Base-by-base conservation (phyloP, 176 grass and related monocot species). In the Urochloa ruziziensis region DNA sequence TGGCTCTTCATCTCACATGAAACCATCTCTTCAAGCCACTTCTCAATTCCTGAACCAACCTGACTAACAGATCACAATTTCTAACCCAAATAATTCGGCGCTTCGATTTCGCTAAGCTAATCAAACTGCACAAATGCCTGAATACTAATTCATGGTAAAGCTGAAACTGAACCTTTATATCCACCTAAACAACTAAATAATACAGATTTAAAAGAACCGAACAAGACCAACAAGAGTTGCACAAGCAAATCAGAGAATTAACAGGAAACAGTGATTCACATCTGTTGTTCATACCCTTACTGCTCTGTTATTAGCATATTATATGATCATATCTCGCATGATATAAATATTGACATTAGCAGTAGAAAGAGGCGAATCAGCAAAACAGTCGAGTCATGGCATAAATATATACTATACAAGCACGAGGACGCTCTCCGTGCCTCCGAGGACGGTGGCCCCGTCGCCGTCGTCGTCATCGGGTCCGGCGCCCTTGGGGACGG, bases 401-500 rank as follows among this genome's bases (percentile, higher is more conserved):
- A 77, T 33, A 67, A 40, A 62, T 70, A 79, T 70, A 79, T 83
- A 78, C 88, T 90, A 83, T 90, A 90, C 84, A 90, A 86, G 68
- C 49, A 90, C 17, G 47, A 86, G 88, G 74, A 90, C 74, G 67
- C 47, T 66, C 5, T 83, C 79, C n/a, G 76, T 8, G 48, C 56
- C 79, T 48, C 79, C 67, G 0, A 79, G 74, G 12, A 83, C 59
- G 21, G 30, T 7, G 14, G 57, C 36, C 1, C 35, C 79, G 23
- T 64, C 72, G 56, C 43, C 75, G 21, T 60, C 75, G 54, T 57
- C 74, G 16, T 83, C 88, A 40, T 83, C 84, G 7, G 79, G 84
- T 10, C 68, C 60, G 29, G 78, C 69, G 28, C 88, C 87, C 83
- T 99, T 99, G 17, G 93, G 96, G 54, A 99, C 87, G 61, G 83